Evolutionary conservation across 352 stramenopile species (phyloP).

Genomic region (Globisporangium megalacanthum): DNA sequence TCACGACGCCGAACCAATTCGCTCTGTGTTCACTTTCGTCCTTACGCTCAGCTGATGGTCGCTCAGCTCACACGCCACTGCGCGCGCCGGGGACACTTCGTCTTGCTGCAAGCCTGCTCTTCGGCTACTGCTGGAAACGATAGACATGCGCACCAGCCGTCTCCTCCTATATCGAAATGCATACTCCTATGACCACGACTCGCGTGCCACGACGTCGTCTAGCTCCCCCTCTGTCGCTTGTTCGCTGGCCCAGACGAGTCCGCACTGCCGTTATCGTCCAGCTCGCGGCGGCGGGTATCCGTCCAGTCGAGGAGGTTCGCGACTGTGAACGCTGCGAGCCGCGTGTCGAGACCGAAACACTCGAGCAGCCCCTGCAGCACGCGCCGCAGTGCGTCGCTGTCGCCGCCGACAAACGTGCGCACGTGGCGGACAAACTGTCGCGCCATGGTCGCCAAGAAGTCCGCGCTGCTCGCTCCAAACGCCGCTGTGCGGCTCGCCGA

Average conservation of each 20-base stretch:
- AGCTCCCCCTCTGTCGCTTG: constrained; percentile 33
- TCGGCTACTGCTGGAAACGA: no score
- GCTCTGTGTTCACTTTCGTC: no score
- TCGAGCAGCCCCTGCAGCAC: constrained; percentile 31
- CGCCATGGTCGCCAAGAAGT: constrained; percentile 50
- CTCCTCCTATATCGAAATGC: neutral
- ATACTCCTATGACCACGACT: neutral
- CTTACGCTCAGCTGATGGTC: no score
- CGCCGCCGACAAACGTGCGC: constrained; percentile 25
- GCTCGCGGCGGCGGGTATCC: constrained; percentile 7
- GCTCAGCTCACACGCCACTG: no score
- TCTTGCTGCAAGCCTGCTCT: no score
- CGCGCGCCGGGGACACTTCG: no score
- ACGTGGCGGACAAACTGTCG: constrained; percentile 43
- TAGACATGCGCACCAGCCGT: no score
- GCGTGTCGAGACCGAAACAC: constrained; percentile 34
- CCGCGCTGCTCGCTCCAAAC: constrained; percentile 37
- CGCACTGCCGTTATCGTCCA: neutral
- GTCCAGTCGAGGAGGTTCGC: constrained; percentile 37
- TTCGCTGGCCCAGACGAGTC: constrained; percentile 7
- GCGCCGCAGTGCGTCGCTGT: constrained; percentile 24
- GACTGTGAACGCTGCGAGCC: constrained; percentile 39
- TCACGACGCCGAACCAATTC: no score
- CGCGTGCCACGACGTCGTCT: neutral
- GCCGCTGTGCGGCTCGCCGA: constrained; percentile 44